A percentile compares a stretch with the other conserved stretches of the same genome.
Evolutionary conservation across 345 rosid genomes (phyloP).

Genomic region (Citrus glauca): DNA sequence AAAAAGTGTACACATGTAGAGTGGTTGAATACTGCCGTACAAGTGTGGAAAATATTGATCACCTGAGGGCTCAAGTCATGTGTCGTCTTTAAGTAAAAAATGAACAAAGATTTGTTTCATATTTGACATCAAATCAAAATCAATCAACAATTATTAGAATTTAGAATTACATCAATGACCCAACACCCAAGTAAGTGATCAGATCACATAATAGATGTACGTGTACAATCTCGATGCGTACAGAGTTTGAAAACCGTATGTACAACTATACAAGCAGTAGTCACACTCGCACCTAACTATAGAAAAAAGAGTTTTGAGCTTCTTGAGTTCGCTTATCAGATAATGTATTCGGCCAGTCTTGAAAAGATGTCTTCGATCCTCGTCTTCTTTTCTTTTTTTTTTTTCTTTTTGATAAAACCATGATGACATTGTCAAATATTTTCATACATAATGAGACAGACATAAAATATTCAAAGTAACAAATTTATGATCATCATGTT

Average conservation of each 20-base stretch:
- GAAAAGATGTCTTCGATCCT: background rate
- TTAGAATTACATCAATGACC: background rate
- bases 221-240: background rate
- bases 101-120: too few species aligned
- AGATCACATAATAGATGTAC: background rate
- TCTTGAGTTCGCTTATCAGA: background rate
- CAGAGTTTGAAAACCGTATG: background rate
- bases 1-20: background rate
- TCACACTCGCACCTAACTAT: background rate
- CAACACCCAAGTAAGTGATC: background rate
- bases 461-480: background rate
- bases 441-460: too few species aligned
- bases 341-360: background rate
- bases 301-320: background rate
- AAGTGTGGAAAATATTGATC: background rate
- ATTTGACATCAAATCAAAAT: too few species aligned
- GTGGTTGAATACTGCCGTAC: background rate
- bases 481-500: background rate
- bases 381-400: too few species aligned
- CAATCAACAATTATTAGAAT: background rate
- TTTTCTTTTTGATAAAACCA: background rate
- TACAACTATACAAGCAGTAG: background rate
- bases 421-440: background rate
- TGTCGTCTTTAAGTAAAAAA: too few species aligned
- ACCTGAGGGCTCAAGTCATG: background rate